Conservation (phyloP, 495 filamentous ascomycete genomes). For the Massariosphaeria phaeospora region DNA sequence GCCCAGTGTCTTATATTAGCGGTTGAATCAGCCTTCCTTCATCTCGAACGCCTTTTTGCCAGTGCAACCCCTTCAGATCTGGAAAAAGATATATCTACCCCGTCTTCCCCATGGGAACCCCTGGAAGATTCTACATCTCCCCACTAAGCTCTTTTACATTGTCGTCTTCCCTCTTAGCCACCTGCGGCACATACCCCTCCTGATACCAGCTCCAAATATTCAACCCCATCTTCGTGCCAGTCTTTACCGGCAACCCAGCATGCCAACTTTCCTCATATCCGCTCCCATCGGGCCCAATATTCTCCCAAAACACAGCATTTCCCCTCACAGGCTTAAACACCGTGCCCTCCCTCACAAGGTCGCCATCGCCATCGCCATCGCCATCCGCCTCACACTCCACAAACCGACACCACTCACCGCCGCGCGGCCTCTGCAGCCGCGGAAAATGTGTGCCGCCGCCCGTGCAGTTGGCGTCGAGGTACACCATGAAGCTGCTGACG, state of each 20-base stretch:
- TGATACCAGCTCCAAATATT: conserved; percentile 65
- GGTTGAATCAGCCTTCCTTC: no score
- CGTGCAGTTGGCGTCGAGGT: conserved; percentile 49
- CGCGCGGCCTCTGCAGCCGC: conserved; percentile 39
- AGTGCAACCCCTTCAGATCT: no score
- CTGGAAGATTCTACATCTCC: no score
- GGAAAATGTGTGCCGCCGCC: conserved; percentile 59
- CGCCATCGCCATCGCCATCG: conserved; percentile 44
- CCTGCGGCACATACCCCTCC: conserved; percentile 14
- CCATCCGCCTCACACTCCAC: conserved; percentile 52
- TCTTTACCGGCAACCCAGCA: conserved; percentile 62
- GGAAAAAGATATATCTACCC: no score
- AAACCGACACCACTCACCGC: conserved; percentile 37
- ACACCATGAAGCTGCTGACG: conserved; percentile 54
- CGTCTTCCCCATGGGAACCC: background rate
- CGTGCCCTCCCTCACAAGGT: conserved; percentile 49
- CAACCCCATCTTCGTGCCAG: conserved; percentile 70
- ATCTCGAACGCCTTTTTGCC: no score
- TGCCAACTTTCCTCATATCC: conserved; percentile 65
- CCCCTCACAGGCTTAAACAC: conserved; percentile 64
- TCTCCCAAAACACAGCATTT: conserved; percentile 74
- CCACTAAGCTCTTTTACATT: no score
- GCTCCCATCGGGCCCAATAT: conserved; percentile 56
- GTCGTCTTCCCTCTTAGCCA: no score
- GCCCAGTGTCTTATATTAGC: no score